phyloP scores from a whole-genome alignment of 371 early-diverging fungal genomes.

The Dichotomocladium elegans region DNA sequence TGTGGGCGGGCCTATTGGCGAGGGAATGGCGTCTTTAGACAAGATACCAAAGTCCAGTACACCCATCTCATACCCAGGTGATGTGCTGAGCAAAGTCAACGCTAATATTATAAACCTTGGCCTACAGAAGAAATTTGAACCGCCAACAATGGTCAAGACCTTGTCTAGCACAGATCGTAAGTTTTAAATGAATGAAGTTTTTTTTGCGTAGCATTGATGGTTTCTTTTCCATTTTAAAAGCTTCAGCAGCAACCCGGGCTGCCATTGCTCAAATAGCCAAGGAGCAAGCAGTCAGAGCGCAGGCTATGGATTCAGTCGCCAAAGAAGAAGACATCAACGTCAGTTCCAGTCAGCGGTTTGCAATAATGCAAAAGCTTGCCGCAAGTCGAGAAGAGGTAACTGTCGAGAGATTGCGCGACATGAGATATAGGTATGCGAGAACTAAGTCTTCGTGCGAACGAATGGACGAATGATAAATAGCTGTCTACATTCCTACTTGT shows the following conservation, averaged over 20 bases:
- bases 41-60: slow-evolving; percentile 23
- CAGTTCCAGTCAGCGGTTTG: slow-evolving; percentile 55
- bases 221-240: too few relatives aligned
- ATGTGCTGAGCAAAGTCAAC: slow-evolving; percentile 13
- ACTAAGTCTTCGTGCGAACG: too few relatives aligned
- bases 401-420: too few relatives aligned
- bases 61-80: slow-evolving; percentile 6
- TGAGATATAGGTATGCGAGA: too few relatives aligned
- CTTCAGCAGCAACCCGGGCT: too few relatives aligned
- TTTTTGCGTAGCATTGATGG: too few relatives aligned
- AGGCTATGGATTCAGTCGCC: slow-evolving; percentile 40
- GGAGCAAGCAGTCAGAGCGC: not conserved
- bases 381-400: slow-evolving; percentile 35
- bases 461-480: too few relatives aligned
- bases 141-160: too few relatives aligned
- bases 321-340: slow-evolving; percentile 67
- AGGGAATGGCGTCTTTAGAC: slow-evolving; percentile 75
- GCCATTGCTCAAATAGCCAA: too few relatives aligned
- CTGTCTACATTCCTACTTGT: slow-evolving; percentile 52
- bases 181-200: too few relatives aligned
- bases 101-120: slow-evolving; percentile 12
- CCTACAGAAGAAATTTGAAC: slow-evolving; percentile 4
- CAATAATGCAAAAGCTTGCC: slow-evolving; percentile 72
- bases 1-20: slow-evolving; percentile 74
- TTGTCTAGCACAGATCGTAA: too few relatives aligned